phyloP scores from a whole-genome alignment of 371 early-diverging fungal genomes.

The Mucor racemosus region DNA sequence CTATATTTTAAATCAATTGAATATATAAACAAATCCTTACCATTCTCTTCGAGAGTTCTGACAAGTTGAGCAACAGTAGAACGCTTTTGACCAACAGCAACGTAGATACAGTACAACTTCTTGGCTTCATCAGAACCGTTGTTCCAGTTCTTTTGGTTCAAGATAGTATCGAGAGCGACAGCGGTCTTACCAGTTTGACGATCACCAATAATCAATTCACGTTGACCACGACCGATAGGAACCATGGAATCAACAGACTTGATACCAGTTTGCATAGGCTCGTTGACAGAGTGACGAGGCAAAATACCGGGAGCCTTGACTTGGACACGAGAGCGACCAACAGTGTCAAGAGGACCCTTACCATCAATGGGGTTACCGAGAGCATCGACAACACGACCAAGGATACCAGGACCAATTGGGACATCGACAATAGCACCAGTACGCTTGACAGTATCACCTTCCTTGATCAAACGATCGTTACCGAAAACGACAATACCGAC shows the following conservation, averaged over 20 bases:
- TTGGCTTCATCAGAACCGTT: constrained; percentile 47
- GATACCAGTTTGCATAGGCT: constrained; percentile 98
- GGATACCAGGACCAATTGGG: constrained; percentile 88
- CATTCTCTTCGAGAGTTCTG: constrained; percentile 92
- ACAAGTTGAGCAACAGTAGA: constrained; percentile 98
- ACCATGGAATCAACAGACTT: constrained; percentile 98
- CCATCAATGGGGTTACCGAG: constrained; percentile 98
- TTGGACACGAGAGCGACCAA: constrained; percentile 86
- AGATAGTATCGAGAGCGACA: constrained; percentile 94
- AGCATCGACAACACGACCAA: constrained; percentile 97
- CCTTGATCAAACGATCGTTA: constrained; percentile 91
- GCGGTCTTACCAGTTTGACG: constrained; percentile 98
- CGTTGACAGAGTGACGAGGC: constrained; percentile 95
- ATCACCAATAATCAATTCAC: constrained; percentile 98
- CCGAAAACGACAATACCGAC: constrained; percentile 99
- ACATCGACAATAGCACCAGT: constrained; percentile 97
- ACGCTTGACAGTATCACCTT: constrained; percentile 97
- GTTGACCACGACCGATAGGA: constrained; percentile 98
- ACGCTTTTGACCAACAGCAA: constrained; percentile 96
- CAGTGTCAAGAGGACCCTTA: constrained; percentile 90
- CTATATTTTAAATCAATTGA: no score
- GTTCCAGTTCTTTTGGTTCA: constrained; percentile 98
- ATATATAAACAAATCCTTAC: constrained; percentile 4
- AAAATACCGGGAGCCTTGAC: constrained; percentile 98
- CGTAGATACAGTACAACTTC: constrained; percentile 94